phyloP scores from a whole-genome alignment of 805 yeast genomes.

The Kluyveromyces wickerhamii region DNA sequence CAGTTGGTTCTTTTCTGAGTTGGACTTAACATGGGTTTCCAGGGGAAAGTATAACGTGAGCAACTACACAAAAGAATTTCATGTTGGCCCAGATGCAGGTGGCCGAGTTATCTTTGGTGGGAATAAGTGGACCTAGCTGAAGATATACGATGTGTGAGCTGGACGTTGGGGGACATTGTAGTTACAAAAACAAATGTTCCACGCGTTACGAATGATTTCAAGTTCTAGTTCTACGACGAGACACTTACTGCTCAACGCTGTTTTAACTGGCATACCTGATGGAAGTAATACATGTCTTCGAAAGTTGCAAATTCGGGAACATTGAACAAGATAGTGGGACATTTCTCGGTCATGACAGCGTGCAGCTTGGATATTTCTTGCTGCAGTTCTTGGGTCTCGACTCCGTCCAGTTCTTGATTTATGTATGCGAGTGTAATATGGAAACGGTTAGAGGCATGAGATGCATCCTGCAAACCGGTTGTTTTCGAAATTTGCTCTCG shows the following conservation, averaged over 20 bases:
- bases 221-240: no score
- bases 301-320: constrained; percentile 1
- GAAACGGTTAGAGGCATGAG: constrained; percentile 2
- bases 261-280: not conserved
- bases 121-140: no score
- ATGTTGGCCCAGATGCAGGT: no score
- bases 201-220: no score
- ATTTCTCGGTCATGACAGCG: not conserved
- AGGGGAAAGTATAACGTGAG: no score
- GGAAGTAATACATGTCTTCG: constrained; percentile 5
- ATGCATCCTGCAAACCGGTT: constrained; percentile 3
- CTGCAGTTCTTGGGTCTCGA: not conserved
- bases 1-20: no score
- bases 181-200: no score
- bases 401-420: not conserved
- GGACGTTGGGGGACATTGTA: no score
- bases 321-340: not conserved
- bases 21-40: no score
- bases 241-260: not conserved
- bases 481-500: not conserved
- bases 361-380: not conserved
- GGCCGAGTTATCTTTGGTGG: no score
- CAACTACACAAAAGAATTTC: no score
- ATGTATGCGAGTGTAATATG: constrained; percentile 4
- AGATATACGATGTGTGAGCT: no score